A percentile compares a stretch with the other conserved stretches of the same genome.
Conservation (phyloP, 495 filamentous ascomycete species). For the Xylaria longipes region DNA sequence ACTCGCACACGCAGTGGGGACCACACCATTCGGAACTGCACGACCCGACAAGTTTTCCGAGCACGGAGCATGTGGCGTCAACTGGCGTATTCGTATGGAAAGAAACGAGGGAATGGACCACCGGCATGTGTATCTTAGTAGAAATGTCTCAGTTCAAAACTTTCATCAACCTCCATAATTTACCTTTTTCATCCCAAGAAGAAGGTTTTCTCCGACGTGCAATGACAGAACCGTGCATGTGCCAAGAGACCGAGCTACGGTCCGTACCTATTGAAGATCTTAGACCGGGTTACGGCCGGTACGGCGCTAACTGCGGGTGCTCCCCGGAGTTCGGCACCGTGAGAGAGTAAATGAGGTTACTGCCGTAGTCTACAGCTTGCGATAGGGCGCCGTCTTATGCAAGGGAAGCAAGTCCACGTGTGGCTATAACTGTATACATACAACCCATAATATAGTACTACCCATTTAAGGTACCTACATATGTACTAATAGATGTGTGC, state of each 20-base stretch:
- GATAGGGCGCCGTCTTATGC: neutral
- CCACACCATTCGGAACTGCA: conserved; percentile 20
- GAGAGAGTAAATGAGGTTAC: neutral
- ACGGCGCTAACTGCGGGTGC: conserved; percentile 1
- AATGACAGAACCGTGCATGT: neutral
- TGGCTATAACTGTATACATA: too few species aligned
- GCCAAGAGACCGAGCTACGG: neutral
- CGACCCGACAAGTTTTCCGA: neutral
- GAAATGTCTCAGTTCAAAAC: neutral
- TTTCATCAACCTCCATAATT: neutral
- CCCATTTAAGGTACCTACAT: neutral
- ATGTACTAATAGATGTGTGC: neutral
- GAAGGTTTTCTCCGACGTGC: neutral
- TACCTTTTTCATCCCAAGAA: neutral
- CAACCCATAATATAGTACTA: too few species aligned
- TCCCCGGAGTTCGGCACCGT: neutral
- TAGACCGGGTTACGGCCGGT: neutral
- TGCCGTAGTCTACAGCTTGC: neutral
- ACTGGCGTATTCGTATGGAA: conserved; percentile 1
- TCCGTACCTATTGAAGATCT: neutral
- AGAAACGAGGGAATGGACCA: neutral
- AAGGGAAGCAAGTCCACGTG: neutral
- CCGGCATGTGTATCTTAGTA: neutral
- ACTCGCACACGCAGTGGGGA: neutral
- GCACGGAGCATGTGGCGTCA: conserved; percentile 19